Conservation (phyloP, 225 moss, liverwort and hornwort species). For the Climacium dendroides region DNA sequence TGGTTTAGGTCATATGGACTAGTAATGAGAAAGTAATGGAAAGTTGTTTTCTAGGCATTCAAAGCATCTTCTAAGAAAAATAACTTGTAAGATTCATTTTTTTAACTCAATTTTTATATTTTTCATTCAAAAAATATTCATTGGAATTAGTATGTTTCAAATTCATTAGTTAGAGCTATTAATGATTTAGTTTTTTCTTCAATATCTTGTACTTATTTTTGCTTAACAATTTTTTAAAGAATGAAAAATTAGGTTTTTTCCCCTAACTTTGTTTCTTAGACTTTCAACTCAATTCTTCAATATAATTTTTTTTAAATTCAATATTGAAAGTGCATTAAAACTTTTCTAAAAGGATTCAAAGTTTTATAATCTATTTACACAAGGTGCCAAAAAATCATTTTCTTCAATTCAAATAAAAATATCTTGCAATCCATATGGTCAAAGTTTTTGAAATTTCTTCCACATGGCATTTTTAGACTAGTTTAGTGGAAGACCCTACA, state of each 20-base stretch:
- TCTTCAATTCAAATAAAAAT: neutral
- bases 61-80: neutral
- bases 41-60: neutral
- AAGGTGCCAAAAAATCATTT: neutral
- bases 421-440: neutral
- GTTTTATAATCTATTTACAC: too few species aligned
- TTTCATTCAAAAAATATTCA: neutral
- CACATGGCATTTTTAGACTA: neutral
- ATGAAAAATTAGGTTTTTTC: neutral
- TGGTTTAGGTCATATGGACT: too few species aligned
- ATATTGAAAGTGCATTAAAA: neutral
- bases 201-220: neutral
- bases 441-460: neutral
- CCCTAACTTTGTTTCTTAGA: neutral
- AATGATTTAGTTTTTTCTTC: neutral
- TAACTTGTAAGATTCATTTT: neutral
- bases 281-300: neutral
- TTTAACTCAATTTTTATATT: neutral
- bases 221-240: neutral
- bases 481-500: accelerated
- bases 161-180: too few species aligned
- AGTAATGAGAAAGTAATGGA: neutral
- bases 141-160: neutral
- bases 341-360: neutral
- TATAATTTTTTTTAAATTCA: neutral